These are phyloP conservation scores for Porcisia deanei DNA, from an alignment of 208 protist genomes.

Conservation along the genomic window DNA sequence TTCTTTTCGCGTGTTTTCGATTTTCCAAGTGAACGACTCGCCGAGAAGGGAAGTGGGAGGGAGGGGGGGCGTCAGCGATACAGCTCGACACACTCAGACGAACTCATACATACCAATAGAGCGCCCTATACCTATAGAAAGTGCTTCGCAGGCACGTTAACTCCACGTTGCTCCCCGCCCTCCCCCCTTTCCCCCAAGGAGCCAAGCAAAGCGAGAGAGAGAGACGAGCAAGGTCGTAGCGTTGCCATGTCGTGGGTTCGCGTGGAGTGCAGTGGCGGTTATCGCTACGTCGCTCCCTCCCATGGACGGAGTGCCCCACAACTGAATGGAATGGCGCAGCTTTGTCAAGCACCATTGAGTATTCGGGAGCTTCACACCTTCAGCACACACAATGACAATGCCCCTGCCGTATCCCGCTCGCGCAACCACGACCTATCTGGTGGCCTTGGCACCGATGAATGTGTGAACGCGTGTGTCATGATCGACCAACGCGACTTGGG, in stretches of 20 bases:
- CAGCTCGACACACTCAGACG: background rate
- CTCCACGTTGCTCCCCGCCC: background rate
- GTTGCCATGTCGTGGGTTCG: slow-evolving; percentile 65
- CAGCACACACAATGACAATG: background rate
- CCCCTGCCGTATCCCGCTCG: slow-evolving; percentile 2
- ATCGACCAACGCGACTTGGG: slow-evolving; percentile 51
- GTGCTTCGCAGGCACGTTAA: background rate
- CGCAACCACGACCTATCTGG: background rate
- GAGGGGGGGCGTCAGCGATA: background rate
- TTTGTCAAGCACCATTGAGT: slow-evolving; percentile 35
- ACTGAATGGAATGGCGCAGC: slow-evolving; percentile 51
- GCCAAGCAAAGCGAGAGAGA: background rate
- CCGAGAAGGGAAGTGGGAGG: too few species aligned
- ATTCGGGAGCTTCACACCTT: slow-evolving; percentile 37
- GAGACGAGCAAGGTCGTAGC: background rate
- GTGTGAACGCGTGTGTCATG: slow-evolving; percentile 39
- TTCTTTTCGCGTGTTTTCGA: background rate
- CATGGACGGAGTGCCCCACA: slow-evolving; percentile 36
- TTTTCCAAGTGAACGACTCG: background rate
- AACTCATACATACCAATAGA: background rate
- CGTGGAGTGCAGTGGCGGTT: slow-evolving; percentile 47
- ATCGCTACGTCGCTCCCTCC: slow-evolving; percentile 60
- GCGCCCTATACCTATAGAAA: background rate
- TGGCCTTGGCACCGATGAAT: slow-evolving; percentile 1
- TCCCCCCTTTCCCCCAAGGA: background rate